Evolutionary conservation across 345 rosid genomes (phyloP).

Genomic region (Kandelia obovata): DNA sequence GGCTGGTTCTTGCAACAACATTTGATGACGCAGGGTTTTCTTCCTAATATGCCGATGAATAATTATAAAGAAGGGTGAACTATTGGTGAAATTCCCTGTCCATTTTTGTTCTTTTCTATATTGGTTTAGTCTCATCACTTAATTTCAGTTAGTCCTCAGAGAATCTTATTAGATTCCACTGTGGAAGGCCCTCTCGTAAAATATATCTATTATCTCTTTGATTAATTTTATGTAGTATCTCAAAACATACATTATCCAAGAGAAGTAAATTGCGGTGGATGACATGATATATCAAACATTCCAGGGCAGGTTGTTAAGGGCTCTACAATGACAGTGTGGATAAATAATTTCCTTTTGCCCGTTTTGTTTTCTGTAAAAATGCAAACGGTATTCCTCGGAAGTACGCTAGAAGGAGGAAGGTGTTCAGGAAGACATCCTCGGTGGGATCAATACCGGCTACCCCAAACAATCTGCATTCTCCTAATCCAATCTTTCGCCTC

Average conservation of each 20-base stretch:
- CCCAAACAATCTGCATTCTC: constrained; percentile 71
- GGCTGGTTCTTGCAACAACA: neutral
- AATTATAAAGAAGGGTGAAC: no score
- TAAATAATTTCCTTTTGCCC: neutral
- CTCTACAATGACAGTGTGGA: neutral
- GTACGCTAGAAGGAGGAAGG: constrained; percentile 41
- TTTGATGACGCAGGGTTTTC: neutral
- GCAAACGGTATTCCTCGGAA: no score
- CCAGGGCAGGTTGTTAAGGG: neutral
- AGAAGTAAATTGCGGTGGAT: neutral
- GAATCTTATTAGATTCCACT: no score
- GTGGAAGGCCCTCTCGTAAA: no score
- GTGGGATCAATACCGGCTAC: constrained; percentile 62
- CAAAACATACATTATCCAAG: neutral
- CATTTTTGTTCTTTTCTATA: neutral
- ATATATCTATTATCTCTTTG: no score
- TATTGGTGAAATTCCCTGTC: neutral
- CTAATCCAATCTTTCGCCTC: constrained; percentile 58
- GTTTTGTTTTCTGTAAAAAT: no score
- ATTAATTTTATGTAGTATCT: no score
- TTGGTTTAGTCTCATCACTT: neutral
- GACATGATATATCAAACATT: no score
- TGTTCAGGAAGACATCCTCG: constrained; percentile 61
- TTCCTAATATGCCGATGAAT: neutral
- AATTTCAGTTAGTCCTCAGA: neutral